Percentiles rank a stretch among this genome's conserved stretches.
phyloP scores from a whole-genome alignment of 2,329 filamentous ascomycete genomes.

The Aspergillus ochraceoroseus region DNA sequence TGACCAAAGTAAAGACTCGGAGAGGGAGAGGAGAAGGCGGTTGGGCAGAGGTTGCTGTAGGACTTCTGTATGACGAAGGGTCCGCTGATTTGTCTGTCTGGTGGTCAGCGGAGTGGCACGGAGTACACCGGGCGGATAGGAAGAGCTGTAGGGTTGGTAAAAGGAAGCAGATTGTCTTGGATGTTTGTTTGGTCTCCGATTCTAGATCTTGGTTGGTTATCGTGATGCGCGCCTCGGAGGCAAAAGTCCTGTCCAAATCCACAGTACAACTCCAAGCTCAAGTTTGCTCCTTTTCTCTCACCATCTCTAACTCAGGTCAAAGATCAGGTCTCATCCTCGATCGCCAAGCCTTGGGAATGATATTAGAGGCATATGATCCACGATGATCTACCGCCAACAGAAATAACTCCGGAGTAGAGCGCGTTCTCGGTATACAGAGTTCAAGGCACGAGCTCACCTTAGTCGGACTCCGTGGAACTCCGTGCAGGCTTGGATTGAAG shows the following conservation, averaged over 20 bases:
- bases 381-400: constrained; percentile 19
- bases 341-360: constrained; percentile 16
- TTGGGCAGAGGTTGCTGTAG: neutral
- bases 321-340: constrained; percentile 5
- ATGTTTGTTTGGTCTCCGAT: too few species aligned
- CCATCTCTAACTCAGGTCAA: neutral
- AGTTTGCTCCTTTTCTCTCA: neutral
- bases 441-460: constrained; percentile 6
- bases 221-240: too few species aligned
- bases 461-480: constrained; percentile 4
- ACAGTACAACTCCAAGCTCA: neutral
- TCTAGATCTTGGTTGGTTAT: too few species aligned
- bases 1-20: too few species aligned
- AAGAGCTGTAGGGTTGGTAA: too few species aligned
- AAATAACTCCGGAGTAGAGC: neutral
- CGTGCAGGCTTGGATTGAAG: neutral
- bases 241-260: too few species aligned
- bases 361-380: constrained; percentile 20
- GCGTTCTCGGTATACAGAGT: constrained; percentile 6
- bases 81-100: too few species aligned
- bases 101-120: too few species aligned
- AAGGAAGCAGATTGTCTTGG: too few species aligned
- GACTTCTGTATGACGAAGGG: too few species aligned
- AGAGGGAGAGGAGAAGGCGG: neutral
- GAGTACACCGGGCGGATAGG: too few species aligned